Percentiles rank a stretch among this genome's conserved stretches.
Evolutionary conservation across 108 stramenopile genomes (phyloP).

Genomic region (Pseudonitzschia multistriata): DNA sequence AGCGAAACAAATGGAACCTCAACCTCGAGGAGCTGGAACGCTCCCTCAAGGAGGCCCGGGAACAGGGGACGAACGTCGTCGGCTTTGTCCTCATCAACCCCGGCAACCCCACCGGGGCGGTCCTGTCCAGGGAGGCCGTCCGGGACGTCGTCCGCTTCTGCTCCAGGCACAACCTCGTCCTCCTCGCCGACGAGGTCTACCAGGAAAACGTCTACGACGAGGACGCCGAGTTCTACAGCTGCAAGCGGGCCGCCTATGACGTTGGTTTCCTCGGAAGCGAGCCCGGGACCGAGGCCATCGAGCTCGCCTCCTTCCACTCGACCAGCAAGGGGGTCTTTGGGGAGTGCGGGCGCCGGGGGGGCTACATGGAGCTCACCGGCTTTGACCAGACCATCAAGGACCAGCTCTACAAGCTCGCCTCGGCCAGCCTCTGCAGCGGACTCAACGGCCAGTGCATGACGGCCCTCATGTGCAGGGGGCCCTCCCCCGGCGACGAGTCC

Average conservation of each 20-base stretch:
- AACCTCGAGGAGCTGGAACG: conserved; percentile 80
- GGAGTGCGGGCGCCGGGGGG: conserved; percentile 98
- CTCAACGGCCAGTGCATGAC: conserved; percentile 91
- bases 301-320: conserved; percentile 94
- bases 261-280: conserved; percentile 55
- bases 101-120: conserved; percentile 94
- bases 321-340: conserved; percentile 94
- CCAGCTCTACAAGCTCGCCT: conserved; percentile 93
- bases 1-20: conserved; percentile 81
- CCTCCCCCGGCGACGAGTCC: conserved; percentile 68
- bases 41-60: conserved; percentile 66
- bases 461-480: conserved; percentile 91
- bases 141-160: conserved; percentile 90
- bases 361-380: conserved; percentile 92
- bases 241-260: conserved; percentile 82
- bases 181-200: conserved; percentile 97
- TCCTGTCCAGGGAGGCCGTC: conserved; percentile 66
- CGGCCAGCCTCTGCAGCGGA: conserved; percentile 84
- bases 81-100: conserved; percentile 89
- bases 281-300: conserved; percentile 47
- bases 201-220: conserved; percentile 97
- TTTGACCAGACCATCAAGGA: conserved; percentile 79
- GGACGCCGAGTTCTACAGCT: conserved; percentile 67
- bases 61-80: conserved; percentile 63
- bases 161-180: conserved; percentile 73